Evolutionary conservation across 2,329 filamentous ascomycete species (phyloP).

Genomic region (Cladosporium austrohemisphaericum): DNA sequence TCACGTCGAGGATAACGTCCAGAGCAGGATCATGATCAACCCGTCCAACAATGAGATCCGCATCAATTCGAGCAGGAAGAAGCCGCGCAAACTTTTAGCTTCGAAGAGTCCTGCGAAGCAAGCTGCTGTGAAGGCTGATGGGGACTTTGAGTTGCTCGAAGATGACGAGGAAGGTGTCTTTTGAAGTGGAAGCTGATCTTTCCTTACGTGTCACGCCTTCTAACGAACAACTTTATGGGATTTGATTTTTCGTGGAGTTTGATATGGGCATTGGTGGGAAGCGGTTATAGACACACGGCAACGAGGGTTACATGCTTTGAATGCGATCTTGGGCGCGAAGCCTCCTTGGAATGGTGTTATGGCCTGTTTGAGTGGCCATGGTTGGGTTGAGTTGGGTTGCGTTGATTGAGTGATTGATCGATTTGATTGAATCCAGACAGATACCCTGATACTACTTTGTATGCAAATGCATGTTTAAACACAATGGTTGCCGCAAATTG

Average conservation of each 20-base stretch:
- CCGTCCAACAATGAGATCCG: conserved; percentile 10
- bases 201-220: too few species aligned
- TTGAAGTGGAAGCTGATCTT: too few species aligned
- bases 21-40: conserved; percentile 15
- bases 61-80: conserved; percentile 7
- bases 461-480: background rate
- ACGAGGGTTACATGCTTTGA: too few species aligned
- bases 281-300: too few species aligned
- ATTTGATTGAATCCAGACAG: background rate
- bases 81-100: background rate
- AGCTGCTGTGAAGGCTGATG: background rate
- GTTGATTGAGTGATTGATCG: background rate
- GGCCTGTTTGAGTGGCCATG: too few species aligned
- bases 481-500: too few species aligned
- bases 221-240: too few species aligned
- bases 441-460: conserved; percentile 6
- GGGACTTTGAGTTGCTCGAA: conserved; percentile 6
- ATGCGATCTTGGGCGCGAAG: too few species aligned
- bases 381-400: background rate
- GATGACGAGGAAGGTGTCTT: conserved; percentile 2
- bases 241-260: background rate
- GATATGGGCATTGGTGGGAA: background rate
- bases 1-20: background rate
- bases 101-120: background rate
- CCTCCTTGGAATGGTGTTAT: too few species aligned